These are phyloP conservation scores for Chrysosporium queenslandicum DNA, from an alignment of 2,329 filamentous ascomycete species.

Conservation along the genomic window DNA sequence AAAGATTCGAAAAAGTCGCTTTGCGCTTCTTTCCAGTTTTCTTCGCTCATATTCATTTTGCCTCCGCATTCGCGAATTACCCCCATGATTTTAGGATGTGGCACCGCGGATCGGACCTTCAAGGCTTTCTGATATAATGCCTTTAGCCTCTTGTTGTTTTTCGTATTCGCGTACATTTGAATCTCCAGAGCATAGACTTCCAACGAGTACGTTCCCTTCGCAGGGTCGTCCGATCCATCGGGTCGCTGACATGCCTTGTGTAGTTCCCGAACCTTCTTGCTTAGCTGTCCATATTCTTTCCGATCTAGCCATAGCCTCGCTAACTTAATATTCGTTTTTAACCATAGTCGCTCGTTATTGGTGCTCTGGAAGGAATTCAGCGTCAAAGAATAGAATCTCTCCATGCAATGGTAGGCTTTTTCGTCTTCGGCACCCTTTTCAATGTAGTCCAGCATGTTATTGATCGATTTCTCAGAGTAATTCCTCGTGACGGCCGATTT, in stretches of 20 bases:
- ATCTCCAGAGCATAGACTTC: slow-evolving; percentile 97
- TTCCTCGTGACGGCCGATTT: slow-evolving; percentile 94
- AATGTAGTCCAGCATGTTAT: slow-evolving; percentile 97
- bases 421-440: slow-evolving; percentile 75
- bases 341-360: slow-evolving; percentile 92
- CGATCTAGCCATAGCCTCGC: slow-evolving; percentile 83
- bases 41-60: slow-evolving; percentile 99
- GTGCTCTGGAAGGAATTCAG: slow-evolving; percentile 92
- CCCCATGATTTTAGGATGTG: slow-evolving; percentile 97
- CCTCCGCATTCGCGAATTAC: slow-evolving; percentile 97
- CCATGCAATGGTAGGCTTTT: slow-evolving; percentile 70
- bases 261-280: slow-evolving; percentile 75
- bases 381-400: slow-evolving; percentile 88
- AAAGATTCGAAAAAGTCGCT: slow-evolving; percentile 98
- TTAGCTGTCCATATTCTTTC: slow-evolving; percentile 72
- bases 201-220: slow-evolving; percentile 89
- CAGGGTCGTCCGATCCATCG: slow-evolving; percentile 73
- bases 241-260: slow-evolving; percentile 79
- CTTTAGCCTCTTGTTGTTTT: slow-evolving; percentile 96
- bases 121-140: slow-evolving; percentile 83
- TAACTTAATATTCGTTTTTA: slow-evolving; percentile 97
- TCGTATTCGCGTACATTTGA: slow-evolving; percentile 94
- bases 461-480: slow-evolving; percentile 98
- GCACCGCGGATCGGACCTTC: slow-evolving; percentile 88
- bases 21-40: slow-evolving; percentile 97